Evolutionary conservation across 2,329 filamentous ascomycete genomes (phyloP), one percentile per base, ranked within the genome.

Genomic region (Byssochlamys sp.): DNA sequence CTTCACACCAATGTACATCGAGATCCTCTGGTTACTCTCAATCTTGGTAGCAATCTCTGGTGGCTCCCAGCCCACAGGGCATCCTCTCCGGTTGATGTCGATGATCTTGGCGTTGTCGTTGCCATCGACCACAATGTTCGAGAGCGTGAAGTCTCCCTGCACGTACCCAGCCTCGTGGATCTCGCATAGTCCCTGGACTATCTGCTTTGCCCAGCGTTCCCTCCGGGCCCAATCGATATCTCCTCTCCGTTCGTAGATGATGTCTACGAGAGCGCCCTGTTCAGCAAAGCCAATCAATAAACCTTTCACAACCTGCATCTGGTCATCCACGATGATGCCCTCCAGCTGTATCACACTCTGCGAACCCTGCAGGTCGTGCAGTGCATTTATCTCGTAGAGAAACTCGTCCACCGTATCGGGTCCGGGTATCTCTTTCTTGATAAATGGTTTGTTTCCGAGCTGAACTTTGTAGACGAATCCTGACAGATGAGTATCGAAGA

Each of bases 1-100:
- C 74, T 99, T 99, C 69, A 96, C 91, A 11, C 94, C 92, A 69
- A 99, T 97, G 68, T 95, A 96, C 87, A 97, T 96, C 52, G 89
- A 88, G 55, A 99, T 91, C 29, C 90, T 84, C 72, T 96, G 91
- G 58, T 89, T 89, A 71, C 86, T 91, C 62, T 92, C 86, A 60
- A 97, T 90, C 57, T 97, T 84, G 4, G 84, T 82, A 14, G 86
- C 87, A 57, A 95, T 88, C 74, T 99, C 94, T 3, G 94, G 94
- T 2, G 94, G 91, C 65, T 99, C 94, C 94, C 94, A 99, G 26
- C 92, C 92, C 3, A 97, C 89, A 0, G 94, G 94, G 67, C 94
- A 99, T n/a, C 94, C 94, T 65, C 94, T 82, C 57, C 94, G 83
- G 75, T 99, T 99, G 76, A 99, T 96, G 73, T 99, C 94, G 68